These are phyloP conservation scores for Vitellaria paradoxa DNA, from an alignment of 179 eudicot species.

Conservation along the genomic window DNA sequence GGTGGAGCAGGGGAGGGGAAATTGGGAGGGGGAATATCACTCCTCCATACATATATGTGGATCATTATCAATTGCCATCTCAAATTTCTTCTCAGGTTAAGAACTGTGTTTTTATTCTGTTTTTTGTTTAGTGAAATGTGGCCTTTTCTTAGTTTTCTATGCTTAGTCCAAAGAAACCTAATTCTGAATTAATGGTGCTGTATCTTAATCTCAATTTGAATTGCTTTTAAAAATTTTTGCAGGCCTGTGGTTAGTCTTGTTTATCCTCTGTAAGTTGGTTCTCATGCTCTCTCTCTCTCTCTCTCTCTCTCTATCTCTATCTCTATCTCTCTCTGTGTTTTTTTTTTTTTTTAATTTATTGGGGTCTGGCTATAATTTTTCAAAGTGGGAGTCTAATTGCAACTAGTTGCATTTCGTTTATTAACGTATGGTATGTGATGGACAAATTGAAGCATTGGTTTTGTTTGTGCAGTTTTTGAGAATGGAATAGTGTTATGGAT, in stretches of 20 bases:
- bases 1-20: no score
- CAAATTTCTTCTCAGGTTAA: not conserved
- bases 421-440: no score
- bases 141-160: no score
- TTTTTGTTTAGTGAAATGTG: not conserved
- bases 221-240: constrained; percentile 25
- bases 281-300: not conserved
- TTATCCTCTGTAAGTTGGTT: constrained; percentile 81
- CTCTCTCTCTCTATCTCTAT: no score
- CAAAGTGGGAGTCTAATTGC: not conserved
- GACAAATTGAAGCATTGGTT: not conserved
- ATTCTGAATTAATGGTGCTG: not conserved
- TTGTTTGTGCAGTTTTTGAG: not conserved
- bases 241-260: constrained; percentile 93
- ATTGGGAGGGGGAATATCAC: no score
- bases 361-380: not conserved
- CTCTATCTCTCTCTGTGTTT: no score
- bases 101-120: not conserved
- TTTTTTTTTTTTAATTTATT: not conserved
- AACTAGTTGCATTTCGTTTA: no score
- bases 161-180: no score
- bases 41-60: not conserved
- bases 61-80: not conserved
- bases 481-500: not conserved
- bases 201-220: constrained; percentile 19